phyloP scores from a whole-genome alignment of 1,139 yeast species.

The Petasospora fabianii region DNA sequence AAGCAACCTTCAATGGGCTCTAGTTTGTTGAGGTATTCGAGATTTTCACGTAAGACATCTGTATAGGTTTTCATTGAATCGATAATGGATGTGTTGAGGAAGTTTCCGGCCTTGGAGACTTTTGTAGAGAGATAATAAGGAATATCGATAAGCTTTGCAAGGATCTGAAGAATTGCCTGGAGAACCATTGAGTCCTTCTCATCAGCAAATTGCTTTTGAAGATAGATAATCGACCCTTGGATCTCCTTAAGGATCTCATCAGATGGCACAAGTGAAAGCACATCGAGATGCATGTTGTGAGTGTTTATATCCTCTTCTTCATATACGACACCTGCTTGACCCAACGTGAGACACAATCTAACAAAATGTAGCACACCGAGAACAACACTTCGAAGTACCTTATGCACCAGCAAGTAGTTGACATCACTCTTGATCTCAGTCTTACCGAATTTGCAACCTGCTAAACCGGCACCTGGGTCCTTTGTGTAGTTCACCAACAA shows the following conservation, averaged over 20 bases:
- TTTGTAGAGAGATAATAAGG: slow-evolving; percentile 17
- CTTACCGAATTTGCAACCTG: slow-evolving; percentile 25
- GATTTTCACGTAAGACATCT: slow-evolving; percentile 12
- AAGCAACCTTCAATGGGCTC: slow-evolving; percentile 43
- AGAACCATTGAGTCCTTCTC: slow-evolving; percentile 21
- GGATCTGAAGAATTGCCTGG: slow-evolving; percentile 16
- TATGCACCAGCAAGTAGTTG: slow-evolving; percentile 36
- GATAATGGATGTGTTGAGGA: slow-evolving; percentile 17
- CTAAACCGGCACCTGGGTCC: slow-evolving; percentile 20
- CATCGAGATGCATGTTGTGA: slow-evolving; percentile 49
- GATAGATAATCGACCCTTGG: slow-evolving; percentile 10
- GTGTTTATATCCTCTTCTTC: slow-evolving; percentile 77
- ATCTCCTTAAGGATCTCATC: slow-evolving; percentile 18
- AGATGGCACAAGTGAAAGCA: slow-evolving; percentile 24
- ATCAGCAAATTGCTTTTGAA: slow-evolving; percentile 11
- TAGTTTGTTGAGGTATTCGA: slow-evolving; percentile 22
- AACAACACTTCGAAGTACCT: slow-evolving; percentile 44
- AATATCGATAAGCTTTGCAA: slow-evolving; percentile 18
- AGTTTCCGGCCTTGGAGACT: slow-evolving; percentile 13
- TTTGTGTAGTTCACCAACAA: slow-evolving; percentile 41
- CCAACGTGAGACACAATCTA: slow-evolving; percentile 45
- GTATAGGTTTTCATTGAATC: slow-evolving; percentile 13
- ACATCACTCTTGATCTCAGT: slow-evolving; percentile 6
- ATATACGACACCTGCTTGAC: slow-evolving; percentile 55
- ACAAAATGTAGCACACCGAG: slow-evolving; percentile 52